phyloP scores from a whole-genome alignment of 306 rosid genomes.

The Alnus glutinosa region DNA sequence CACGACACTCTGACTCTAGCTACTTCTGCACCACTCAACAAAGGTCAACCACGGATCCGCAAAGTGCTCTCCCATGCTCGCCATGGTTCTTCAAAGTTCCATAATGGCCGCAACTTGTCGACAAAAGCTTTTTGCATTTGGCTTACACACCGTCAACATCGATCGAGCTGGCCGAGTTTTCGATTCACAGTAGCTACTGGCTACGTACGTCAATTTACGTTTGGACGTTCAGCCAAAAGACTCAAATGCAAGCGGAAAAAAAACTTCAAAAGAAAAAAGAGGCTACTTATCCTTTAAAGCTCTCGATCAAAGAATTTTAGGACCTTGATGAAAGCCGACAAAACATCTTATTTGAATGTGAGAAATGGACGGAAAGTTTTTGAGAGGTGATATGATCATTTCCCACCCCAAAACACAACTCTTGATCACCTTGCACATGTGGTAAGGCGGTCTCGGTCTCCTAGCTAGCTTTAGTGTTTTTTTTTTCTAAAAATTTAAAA shows the following conservation, averaged over 20 bases:
- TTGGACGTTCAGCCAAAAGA: neutral
- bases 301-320: neutral
- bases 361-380: neutral
- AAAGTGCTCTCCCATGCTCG: slow-evolving; percentile 15
- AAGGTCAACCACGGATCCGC: slow-evolving; percentile 29
- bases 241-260: neutral
- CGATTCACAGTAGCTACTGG: neutral
- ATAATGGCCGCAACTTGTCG: slow-evolving; percentile 5
- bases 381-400: too few species aligned
- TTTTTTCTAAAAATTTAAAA: too few species aligned
- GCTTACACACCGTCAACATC: neutral
- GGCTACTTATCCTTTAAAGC: neutral
- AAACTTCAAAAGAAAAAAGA: too few species aligned
- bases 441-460: too few species aligned
- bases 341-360: neutral
- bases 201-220: neutral
- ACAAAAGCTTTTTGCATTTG: neutral
- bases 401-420: too few species aligned
- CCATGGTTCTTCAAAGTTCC: slow-evolving; percentile 22
- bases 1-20: neutral
- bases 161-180: neutral
- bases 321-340: neutral
- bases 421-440: too few species aligned
- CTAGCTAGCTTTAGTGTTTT: too few species aligned
- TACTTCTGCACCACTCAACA: slow-evolving; percentile 24